Evolutionary conservation across 495 filamentous ascomycete genomes (phyloP).

Genomic region (Tuber indicum): DNA sequence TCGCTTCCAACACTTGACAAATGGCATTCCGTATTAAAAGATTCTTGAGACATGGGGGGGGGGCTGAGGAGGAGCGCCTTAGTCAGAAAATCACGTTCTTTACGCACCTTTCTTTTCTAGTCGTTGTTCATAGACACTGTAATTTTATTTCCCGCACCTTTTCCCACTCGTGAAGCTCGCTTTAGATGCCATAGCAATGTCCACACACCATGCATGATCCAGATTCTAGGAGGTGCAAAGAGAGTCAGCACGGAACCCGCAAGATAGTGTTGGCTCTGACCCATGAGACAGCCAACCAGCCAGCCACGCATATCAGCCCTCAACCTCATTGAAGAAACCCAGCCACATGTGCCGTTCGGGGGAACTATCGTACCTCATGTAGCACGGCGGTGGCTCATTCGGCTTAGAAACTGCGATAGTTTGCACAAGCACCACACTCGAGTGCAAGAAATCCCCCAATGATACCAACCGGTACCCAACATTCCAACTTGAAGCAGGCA

Average conservation of each 20-base stretch:
- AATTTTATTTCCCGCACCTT: not conserved
- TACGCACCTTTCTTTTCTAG: not conserved
- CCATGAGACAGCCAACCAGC: not conserved
- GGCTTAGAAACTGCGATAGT: too few relatives aligned
- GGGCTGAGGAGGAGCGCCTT: not conserved
- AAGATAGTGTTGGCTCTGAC: not conserved
- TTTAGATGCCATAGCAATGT: not conserved
- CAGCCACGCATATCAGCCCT: too few relatives aligned
- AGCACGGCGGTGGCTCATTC: too few relatives aligned
- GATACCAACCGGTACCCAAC: too few relatives aligned
- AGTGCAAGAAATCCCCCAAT: too few relatives aligned
- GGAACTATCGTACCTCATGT: too few relatives aligned
- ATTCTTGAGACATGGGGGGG: not conserved
- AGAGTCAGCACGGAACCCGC: not conserved
- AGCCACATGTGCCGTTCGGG: too few relatives aligned
- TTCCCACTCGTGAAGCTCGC: not conserved
- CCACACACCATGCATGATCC: not conserved
- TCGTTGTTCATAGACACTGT: not conserved
- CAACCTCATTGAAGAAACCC: too few relatives aligned
- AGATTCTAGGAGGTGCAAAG: not conserved
- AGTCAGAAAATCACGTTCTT: not conserved
- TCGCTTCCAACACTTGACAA: slow-evolving; percentile 92
- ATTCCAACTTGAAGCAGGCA: too few relatives aligned
- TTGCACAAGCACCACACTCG: too few relatives aligned
- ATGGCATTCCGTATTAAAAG: slow-evolving; percentile 82